These are phyloP conservation scores for Rutstroemia sp. DNA, from an alignment of 2,329 filamentous ascomycete genomes.

Conservation along the genomic window DNA sequence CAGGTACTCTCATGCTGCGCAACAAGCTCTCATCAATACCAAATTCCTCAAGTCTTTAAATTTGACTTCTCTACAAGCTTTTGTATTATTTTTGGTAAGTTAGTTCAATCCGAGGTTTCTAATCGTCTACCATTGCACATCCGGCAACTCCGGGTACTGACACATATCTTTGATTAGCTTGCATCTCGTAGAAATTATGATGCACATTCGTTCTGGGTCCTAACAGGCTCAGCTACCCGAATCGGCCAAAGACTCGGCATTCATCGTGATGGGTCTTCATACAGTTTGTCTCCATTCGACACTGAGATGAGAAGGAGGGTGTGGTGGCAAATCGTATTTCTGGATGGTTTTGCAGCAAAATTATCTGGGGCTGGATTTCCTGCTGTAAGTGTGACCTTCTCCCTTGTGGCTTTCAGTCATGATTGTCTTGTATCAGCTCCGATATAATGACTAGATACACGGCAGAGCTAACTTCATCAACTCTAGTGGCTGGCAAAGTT, in stretches of 20 bases:
- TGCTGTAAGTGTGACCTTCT: background rate
- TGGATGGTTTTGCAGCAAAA: constrained; percentile 50
- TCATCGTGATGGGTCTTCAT: constrained; percentile 35
- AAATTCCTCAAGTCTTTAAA: constrained; percentile 60
- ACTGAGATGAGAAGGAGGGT: constrained; percentile 53
- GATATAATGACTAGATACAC: background rate
- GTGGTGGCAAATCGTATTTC: constrained; percentile 56
- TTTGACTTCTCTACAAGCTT: constrained; percentile 58
- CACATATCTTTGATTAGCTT: constrained; percentile 9
- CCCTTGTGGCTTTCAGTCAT: background rate
- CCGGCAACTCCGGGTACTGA: background rate
- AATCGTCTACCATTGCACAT: no score
- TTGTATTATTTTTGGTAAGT: constrained; percentile 57
- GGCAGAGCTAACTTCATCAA: background rate
- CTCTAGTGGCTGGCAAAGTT: constrained; percentile 32
- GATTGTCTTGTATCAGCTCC: background rate
- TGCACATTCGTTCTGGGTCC: constrained; percentile 40
- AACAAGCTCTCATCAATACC: constrained; percentile 61
- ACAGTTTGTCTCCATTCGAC: constrained; percentile 41
- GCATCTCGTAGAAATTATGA: constrained; percentile 32
- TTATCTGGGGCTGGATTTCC: constrained; percentile 43
- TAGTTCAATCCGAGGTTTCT: no score
- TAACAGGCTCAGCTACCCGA: constrained; percentile 40
- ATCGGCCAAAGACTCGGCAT: constrained; percentile 43
- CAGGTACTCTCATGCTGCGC: constrained; percentile 51